Evolutionary conservation across 768 basidiomycete species (phyloP).

Genomic region (Termitomyces sp.): DNA sequence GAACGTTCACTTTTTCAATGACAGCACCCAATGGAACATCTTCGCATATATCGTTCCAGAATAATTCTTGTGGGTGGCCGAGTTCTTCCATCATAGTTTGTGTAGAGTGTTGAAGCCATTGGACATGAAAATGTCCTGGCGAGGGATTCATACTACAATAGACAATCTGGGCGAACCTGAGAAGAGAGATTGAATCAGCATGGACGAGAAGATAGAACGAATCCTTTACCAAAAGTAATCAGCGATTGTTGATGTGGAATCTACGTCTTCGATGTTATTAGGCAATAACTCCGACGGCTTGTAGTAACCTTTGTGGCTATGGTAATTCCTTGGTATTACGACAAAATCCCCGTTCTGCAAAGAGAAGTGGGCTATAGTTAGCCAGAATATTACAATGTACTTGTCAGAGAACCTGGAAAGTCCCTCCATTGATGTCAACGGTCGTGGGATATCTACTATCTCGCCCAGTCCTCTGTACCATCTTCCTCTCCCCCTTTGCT

Average conservation of each 20-base stretch:
- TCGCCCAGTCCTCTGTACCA: conserved; percentile 25
- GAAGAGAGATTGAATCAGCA: background rate
- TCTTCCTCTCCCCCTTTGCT: conserved; percentile 18
- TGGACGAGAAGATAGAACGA: background rate
- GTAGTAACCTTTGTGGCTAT: conserved; percentile 18
- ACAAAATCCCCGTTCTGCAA: conserved; percentile 61
- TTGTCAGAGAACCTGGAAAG: conserved; percentile 33
- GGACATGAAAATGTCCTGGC: conserved; percentile 48
- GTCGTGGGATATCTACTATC: conserved; percentile 30
- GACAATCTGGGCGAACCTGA: conserved; percentile 66
- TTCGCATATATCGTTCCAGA: conserved; percentile 51
- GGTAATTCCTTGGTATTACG: conserved; percentile 32
- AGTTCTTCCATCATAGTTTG: conserved; percentile 57
- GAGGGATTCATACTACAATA: conserved; percentile 35
- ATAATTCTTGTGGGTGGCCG: conserved; percentile 59
- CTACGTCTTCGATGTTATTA: conserved; percentile 24
- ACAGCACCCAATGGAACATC: conserved; percentile 31
- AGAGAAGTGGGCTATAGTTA: background rate
- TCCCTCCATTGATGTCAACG: conserved; percentile 35
- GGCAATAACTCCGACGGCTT: conserved; percentile 28
- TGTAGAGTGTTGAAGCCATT: conserved; percentile 70
- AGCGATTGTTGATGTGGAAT: conserved; percentile 34
- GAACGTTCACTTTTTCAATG: conserved; percentile 42
- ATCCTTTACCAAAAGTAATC: conserved; percentile 58
- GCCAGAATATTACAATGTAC: conserved; percentile 5